Evolutionary conservation across 305 asterid genomes (phyloP).

Genomic region (Caryopteris hybrid): DNA sequence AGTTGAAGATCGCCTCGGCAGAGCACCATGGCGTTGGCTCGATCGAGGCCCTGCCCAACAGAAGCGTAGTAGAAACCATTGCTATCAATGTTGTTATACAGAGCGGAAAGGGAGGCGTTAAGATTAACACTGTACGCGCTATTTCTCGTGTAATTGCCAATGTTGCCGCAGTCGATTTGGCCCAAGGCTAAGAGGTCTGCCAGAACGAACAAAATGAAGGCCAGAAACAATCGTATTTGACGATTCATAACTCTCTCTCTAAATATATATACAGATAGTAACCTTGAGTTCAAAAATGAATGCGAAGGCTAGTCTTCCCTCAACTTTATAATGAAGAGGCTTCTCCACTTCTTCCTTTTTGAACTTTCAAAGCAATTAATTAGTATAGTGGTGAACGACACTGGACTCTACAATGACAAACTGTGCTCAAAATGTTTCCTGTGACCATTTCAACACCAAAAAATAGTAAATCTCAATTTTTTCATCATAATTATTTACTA

Average conservation of each 20-base stretch:
- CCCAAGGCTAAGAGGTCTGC: background rate
- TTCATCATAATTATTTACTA: no score
- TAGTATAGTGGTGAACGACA: background rate
- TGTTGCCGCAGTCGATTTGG: slow-evolving; percentile 3
- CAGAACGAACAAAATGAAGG: background rate
- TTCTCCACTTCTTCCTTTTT: no score
- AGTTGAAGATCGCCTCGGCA: slow-evolving; percentile 24
- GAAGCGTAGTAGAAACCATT: slow-evolving; percentile 27
- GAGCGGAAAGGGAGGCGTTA: slow-evolving; percentile 14
- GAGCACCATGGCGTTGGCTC: slow-evolving; percentile 17
- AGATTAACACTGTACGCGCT: slow-evolving; percentile 23
- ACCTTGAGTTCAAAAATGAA: no score
- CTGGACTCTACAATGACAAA: background rate
- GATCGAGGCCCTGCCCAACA: background rate
- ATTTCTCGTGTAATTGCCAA: slow-evolving; percentile 24
- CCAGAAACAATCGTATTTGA: background rate
- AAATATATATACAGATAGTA: no score
- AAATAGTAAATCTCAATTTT: no score
- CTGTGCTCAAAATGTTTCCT: no score
- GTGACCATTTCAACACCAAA: no score
- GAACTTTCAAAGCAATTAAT: no score
- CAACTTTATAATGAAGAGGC: no score
- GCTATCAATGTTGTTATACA: slow-evolving; percentile 1
- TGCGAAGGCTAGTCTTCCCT: no score
- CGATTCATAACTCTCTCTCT: background rate